phyloP scores from a whole-genome alignment of 176 grass and related monocot genomes.

The Avena eriantha region DNA sequence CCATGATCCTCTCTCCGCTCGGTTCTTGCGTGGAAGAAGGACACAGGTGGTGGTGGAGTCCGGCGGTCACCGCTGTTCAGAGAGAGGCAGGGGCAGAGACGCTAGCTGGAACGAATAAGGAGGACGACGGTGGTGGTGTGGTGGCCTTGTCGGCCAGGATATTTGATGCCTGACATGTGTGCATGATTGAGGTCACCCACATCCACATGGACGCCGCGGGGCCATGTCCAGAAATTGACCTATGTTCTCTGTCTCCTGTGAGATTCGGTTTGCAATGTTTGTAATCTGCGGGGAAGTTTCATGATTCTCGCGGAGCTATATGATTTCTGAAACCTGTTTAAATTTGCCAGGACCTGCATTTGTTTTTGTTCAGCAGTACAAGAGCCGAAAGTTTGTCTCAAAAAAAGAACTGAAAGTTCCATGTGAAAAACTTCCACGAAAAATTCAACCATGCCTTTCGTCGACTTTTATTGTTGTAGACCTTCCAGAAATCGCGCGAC shows the following conservation, averaged over 20 bases:
- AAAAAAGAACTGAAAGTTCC: background rate
- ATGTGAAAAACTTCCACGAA: too few relatives aligned
- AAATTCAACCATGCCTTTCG: too few relatives aligned
- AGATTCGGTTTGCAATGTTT: background rate
- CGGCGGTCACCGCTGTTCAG: constrained; percentile 14
- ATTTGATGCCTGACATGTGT: constrained; percentile 16
- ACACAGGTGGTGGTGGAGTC: background rate
- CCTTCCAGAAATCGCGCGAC: too few relatives aligned
- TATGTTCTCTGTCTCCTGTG: background rate
- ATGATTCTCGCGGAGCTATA: background rate
- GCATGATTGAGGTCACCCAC: constrained; percentile 5
- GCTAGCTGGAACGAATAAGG: background rate
- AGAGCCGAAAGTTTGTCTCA: background rate
- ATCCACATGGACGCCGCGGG: background rate
- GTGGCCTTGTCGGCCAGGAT: background rate
- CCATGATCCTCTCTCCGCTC: constrained; percentile 25
- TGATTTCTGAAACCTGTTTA: background rate
- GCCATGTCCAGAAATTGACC: background rate
- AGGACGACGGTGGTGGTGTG: background rate
- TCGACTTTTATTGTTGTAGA: too few relatives aligned
- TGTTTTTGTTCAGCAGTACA: background rate
- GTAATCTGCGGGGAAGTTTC: background rate
- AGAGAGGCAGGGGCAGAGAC: background rate
- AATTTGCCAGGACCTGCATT: background rate
- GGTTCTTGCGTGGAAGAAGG: background rate